Base-by-base conservation (phyloP, 257 asterid genomes). In the Plantago elongata region DNA sequence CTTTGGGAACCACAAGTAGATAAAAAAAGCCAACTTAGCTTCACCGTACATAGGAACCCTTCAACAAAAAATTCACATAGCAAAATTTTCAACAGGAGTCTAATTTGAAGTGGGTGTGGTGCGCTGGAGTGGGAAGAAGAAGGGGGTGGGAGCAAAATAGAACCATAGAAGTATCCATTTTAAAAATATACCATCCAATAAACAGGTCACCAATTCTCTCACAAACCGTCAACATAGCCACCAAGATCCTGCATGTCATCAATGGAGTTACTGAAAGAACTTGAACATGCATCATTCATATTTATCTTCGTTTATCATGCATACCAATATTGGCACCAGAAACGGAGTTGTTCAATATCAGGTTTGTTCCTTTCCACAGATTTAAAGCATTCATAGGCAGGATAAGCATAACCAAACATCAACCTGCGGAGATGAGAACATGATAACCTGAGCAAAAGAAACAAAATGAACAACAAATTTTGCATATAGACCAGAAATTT, bases 1-100 rank as follows among this genome's bases (percentile, higher is more conserved):
- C 79, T 89, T 92, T 54, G 99, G 99, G 72, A 60, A 86, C 99
- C 97, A 89, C 78, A 89, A 66, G 86, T 89, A 92, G 69, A 89
- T 81, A 69, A 89, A 79, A 84, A 92, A 89, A 62, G 96, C 99
- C 88, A 92, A 62, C 79, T 92, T 92, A 63, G 97, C 97, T 84
- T 92, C 99, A 70, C 95, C 86, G 65, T 92, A 89, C 95, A 92
- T 84, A 42, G 98, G 98, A 77, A 92, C 73, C 99, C 97, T 92
- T 74, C 73, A 73, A 54, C 15, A 62, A 57, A 70, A 42, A 70
- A 42, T 16, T 16, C 13, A 67, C 14, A 40, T 11, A 50, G 43
- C 38, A 62, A 29, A 18, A 37, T 16, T 52, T 69, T 7, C 30
- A 66, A 49, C 46, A 57, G 9, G 56, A 55, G 63, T 57, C 2